Conservation (phyloP, 371 early-diverging fungal genomes). For the Nematocida displodere region DNA sequence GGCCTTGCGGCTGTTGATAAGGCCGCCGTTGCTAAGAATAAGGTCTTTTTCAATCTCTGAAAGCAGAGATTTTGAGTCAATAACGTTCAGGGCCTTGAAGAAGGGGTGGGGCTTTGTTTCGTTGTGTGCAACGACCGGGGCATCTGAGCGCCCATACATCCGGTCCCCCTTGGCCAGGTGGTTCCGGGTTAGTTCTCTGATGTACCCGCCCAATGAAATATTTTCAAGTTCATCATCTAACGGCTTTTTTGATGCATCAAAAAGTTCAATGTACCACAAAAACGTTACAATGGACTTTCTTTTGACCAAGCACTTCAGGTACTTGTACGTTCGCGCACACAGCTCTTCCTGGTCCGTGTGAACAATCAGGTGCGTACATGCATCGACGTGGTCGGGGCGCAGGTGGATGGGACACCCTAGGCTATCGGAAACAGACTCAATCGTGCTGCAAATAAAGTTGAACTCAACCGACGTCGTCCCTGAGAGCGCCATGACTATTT, state of each 20-base stretch:
- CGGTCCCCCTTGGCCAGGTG: constrained; percentile 21
- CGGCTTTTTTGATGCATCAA: constrained; percentile 8
- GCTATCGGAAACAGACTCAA: not conserved
- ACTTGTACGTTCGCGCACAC: constrained; percentile 22
- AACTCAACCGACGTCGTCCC: not conserved
- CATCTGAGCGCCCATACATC: not conserved
- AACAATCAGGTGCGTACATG: constrained; percentile 4
- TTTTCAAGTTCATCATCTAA: not conserved
- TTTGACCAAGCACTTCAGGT: not conserved
- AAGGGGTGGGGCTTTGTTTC: not conserved
- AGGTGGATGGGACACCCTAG: constrained; percentile 7
- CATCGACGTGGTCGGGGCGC: not conserved
- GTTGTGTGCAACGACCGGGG: not conserved
- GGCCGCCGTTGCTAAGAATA: not conserved
- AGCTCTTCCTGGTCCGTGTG: constrained; percentile 2
- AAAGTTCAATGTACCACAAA: constrained; percentile 38
- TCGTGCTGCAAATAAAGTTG: constrained; percentile 9
- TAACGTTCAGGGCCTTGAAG: not conserved
- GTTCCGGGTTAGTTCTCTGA: not conserved
- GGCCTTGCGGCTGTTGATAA: not conserved
- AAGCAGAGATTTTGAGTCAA: not conserved
- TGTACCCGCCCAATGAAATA: not conserved
- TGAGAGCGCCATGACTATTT: constrained; percentile 1
- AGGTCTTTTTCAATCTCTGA: not conserved
- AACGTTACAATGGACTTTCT: constrained; percentile 32